These are phyloP conservation scores for Dalechampia spathulata DNA, from an alignment of 441 rosid species.

Conservation along the genomic window DNA sequence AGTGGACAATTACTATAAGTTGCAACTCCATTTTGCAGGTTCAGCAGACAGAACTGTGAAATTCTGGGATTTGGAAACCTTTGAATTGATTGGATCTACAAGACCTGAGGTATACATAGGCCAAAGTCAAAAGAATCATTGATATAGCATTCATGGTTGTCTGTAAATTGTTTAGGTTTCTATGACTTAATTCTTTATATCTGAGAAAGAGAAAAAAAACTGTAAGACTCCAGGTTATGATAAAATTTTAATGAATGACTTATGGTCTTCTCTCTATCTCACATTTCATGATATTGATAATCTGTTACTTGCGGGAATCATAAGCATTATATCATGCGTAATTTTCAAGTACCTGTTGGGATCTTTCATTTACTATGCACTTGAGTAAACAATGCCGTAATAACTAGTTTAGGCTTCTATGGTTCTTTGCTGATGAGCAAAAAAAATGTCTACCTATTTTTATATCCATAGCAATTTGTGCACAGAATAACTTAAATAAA, in stretches of 20 bases:
- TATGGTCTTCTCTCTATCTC: not conserved
- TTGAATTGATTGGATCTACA: slow-evolving; percentile 86
- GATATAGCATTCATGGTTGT: not conserved
- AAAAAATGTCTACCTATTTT: no score
- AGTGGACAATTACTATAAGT: not conserved
- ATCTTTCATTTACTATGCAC: not conserved
- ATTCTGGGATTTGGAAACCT: slow-evolving; percentile 98
- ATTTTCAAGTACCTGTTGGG: not conserved
- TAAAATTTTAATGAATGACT: no score
- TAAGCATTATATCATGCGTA: not conserved
- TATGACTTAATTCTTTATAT: not conserved
- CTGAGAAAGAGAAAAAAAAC: not conserved
- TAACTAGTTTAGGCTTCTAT: not conserved
- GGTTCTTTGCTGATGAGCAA: not conserved
- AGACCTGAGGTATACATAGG: slow-evolving; percentile 76
- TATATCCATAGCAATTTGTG: no score
- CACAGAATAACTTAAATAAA: no score
- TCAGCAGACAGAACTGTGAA: slow-evolving; percentile 93
- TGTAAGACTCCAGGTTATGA: not conserved
- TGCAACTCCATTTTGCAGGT: slow-evolving; percentile 47
- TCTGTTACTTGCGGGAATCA: not conserved
- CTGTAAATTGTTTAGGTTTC: not conserved
- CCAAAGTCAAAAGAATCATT: not conserved
- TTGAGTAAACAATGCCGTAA: not conserved
- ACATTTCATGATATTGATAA: not conserved